phyloP scores from a whole-genome alignment of 2,329 filamentous ascomycete genomes.

The Aureobasidium musti region DNA sequence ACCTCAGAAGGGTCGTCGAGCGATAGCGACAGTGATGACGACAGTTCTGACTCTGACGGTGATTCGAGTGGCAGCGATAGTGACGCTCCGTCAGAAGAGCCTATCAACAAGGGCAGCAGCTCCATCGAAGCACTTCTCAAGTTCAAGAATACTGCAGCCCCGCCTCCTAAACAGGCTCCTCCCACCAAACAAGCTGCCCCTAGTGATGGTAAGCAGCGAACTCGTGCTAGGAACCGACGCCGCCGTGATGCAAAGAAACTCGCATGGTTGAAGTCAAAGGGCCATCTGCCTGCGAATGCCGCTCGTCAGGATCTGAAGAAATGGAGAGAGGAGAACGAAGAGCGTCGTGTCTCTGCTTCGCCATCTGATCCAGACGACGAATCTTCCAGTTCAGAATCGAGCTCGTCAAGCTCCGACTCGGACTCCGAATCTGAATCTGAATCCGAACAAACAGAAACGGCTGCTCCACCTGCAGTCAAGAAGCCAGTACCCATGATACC shows the following conservation, averaged over 20 bases:
- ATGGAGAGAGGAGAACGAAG: slow-evolving; percentile 3
- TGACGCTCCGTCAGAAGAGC: slow-evolving; percentile 24
- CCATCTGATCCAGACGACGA: slow-evolving; percentile 16
- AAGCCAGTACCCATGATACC: slow-evolving; percentile 31
- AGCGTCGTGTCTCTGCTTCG: background rate
- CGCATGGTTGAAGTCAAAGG: slow-evolving; percentile 55
- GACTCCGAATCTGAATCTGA: slow-evolving; percentile 24
- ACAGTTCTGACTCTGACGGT: slow-evolving; percentile 25
- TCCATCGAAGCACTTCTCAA: background rate
- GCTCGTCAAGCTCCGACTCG: slow-evolving; percentile 24
- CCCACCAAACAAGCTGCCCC: slow-evolving; percentile 46
- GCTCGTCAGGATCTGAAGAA: slow-evolving; percentile 51
- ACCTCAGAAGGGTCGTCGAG: slow-evolving; percentile 17
- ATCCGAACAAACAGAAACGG: background rate
- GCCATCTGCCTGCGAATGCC: slow-evolving; percentile 54
- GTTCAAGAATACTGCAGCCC: background rate
- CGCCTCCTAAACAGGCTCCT: slow-evolving; percentile 34
- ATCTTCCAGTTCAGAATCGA: slow-evolving; percentile 22
- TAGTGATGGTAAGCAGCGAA: slow-evolving; percentile 53
- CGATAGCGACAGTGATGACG: slow-evolving; percentile 14
- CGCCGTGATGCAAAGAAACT: slow-evolving; percentile 54
- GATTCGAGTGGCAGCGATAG: slow-evolving; percentile 24
- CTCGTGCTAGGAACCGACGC: slow-evolving; percentile 59
- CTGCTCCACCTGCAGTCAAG: slow-evolving; percentile 1
- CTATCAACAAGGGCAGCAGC: slow-evolving; percentile 5